Conservation (phyloP, 2,329 filamentous ascomycete species). For the Penicillium sp. region DNA sequence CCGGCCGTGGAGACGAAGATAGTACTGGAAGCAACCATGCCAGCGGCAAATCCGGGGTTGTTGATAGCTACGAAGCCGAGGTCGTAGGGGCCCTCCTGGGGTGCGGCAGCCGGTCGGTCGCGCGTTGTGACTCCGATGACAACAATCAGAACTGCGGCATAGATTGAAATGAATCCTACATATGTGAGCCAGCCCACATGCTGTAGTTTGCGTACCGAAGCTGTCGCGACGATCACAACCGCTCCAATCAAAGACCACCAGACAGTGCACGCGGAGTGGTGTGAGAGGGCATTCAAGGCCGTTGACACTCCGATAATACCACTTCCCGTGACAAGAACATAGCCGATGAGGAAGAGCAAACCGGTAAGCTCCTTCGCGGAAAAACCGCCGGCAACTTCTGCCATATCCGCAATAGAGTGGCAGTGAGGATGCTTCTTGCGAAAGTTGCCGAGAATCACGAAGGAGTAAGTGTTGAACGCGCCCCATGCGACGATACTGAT, state of each 20-base stretch:
- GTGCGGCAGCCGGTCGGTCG: constrained; percentile 58
- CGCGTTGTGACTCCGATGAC: constrained; percentile 57
- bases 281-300: constrained; percentile 56
- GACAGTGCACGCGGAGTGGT: constrained; percentile 57
- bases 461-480: constrained; percentile 46
- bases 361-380: constrained; percentile 53
- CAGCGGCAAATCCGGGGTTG: constrained; percentile 55
- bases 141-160: constrained; percentile 55
- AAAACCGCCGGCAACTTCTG: constrained; percentile 50
- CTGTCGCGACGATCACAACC: constrained; percentile 39
- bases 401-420: constrained; percentile 57
- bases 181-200: constrained; percentile 60
- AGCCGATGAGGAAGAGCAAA: constrained; percentile 55
- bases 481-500: constrained; percentile 47
- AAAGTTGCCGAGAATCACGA: constrained; percentile 49
- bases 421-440: constrained; percentile 48
- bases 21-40: constrained; percentile 54
- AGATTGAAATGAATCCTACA: constrained; percentile 57
- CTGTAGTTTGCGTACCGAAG: constrained; percentile 52
- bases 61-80: constrained; percentile 56
- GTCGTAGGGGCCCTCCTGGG: constrained; percentile 55
- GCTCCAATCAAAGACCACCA: constrained; percentile 54
- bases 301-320: constrained; percentile 58
- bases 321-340: constrained; percentile 53
- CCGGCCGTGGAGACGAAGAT: constrained; percentile 59